Conservation (phyloP, 2,329 filamentous ascomycete species). For the Fusarium veterinarium region DNA sequence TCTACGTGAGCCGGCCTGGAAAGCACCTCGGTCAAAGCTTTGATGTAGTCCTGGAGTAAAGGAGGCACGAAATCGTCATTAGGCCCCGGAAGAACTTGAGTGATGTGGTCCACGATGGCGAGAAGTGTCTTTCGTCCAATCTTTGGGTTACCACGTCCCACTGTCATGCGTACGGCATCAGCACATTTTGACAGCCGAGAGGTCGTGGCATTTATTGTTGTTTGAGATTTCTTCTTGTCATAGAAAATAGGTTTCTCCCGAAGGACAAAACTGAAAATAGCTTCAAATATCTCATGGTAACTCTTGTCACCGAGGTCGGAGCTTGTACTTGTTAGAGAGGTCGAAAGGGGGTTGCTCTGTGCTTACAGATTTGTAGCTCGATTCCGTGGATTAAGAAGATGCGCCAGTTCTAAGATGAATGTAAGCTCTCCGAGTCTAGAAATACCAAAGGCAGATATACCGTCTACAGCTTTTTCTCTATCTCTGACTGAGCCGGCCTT, state of each 20-base stretch:
- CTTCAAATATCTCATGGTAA: constrained; percentile 86
- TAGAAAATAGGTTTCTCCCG: constrained; percentile 75
- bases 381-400: constrained; percentile 54
- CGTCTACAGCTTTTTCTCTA: constrained; percentile 56
- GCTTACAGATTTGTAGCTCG: constrained; percentile 52
- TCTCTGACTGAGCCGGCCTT: constrained; percentile 52
- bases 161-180: constrained; percentile 75
- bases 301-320: constrained; percentile 74
- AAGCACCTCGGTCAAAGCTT: constrained; percentile 76
- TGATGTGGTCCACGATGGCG: constrained; percentile 83
- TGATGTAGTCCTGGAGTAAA: constrained; percentile 81
- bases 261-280: constrained; percentile 76
- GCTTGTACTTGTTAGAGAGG: constrained; percentile 41
- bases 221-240: constrained; percentile 61
- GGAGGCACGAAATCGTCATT: constrained; percentile 75
- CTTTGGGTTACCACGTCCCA: constrained; percentile 75
- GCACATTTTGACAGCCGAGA: constrained; percentile 75
- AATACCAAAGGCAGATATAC: constrained; percentile 39
- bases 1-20: constrained; percentile 82
- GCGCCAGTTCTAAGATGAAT: constrained; percentile 49
- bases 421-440: constrained; percentile 8
- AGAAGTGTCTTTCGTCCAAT: constrained; percentile 83
- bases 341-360: not conserved
- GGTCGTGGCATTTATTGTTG: constrained; percentile 60
- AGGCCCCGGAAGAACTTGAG: constrained; percentile 73